Evolutionary conservation across 164 flowering plant species (phyloP), one percentile per base, ranked within the genome.

Genomic region (Dillenia suffruticosa): DNA sequence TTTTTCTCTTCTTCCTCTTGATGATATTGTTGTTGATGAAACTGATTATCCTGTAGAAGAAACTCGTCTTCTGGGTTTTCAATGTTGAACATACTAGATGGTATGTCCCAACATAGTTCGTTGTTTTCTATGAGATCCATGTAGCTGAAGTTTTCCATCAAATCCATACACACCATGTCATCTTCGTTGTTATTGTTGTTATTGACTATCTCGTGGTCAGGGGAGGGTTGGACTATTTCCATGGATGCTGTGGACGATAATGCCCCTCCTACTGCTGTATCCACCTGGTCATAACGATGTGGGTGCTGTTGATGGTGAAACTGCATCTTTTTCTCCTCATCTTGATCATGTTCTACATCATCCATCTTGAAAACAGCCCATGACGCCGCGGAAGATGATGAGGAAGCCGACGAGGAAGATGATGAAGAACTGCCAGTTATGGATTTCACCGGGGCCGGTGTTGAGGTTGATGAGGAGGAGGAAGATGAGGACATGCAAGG

Each of bases 401-500:
- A 49, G 9, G 76, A 32, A 16, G 66, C 40, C 17, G 86, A 78
- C 10, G 71, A 54, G 8, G 90, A 78, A 7, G 88, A 62, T 1
- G 76, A 70, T 0, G 87, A 79, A 1, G 81, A 65, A 0, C 77
- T 56, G 12, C 80, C 64, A 0, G 74, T 24, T 1, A 49, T 52
- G 3, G 77, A 51, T 46, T 73, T 77, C 16, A 55, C 58, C 10
- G 70, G 63, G 0, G 82, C 47, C 9, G 71, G 70, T 12, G 72
- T 50, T 7, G 79, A 56, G 10, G 77, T 54, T 0, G 87, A 82
- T 3, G 97, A 82, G 0, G 85, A 68, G 0, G 86, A 85, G 0
- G 94, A 84, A 0, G 97, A 76, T 0, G 92, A 84, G 1, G 96
- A 88, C 79, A 94, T 80, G 89, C 95, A 89, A 13, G 92, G 89